Percentiles rank a stretch among this genome's conserved stretches.
Evolutionary conservation across 768 basidiomycete species (phyloP).

Genomic region (Chalciporus sphaerocephalus): DNA sequence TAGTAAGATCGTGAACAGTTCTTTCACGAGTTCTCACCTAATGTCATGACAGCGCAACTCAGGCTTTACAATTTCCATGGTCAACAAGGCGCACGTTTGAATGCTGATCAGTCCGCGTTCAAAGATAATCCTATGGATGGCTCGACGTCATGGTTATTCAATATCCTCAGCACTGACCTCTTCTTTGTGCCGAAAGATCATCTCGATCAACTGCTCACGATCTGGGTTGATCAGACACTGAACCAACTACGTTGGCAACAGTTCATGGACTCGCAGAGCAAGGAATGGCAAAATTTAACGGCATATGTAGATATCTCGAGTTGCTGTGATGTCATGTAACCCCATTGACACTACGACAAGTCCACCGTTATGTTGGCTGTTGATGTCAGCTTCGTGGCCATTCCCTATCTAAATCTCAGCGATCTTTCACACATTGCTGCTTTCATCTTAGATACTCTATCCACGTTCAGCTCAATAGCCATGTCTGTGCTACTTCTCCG

Average conservation of each 20-base stretch:
- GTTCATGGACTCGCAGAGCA: conserved; percentile 1
- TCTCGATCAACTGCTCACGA: not conserved
- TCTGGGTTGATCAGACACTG: conserved; percentile 8
- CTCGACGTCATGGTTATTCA: not conserved
- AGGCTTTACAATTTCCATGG: conserved; percentile 36
- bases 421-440: not conserved
- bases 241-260: conserved; percentile 1
- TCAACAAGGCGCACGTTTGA: conserved; percentile 34
- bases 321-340: too few species aligned
- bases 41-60: not conserved
- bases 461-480: too few species aligned
- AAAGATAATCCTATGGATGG: not conserved
- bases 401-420: not conserved
- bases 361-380: conserved; percentile 11
- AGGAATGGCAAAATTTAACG: conserved; percentile 8
- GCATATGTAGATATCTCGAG: not conserved
- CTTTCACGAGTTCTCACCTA: not conserved
- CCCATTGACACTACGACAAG: not conserved
- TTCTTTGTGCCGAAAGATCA: conserved; percentile 2
- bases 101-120: conserved; percentile 12
- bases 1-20: too few species aligned
- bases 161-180: not conserved
- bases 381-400: conserved; percentile 7
- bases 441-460: too few species aligned
- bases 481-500: too few species aligned